Evolutionary conservation across 768 basidiomycete species (phyloP).

Genomic region (Dacryopinax primogenitus): DNA sequence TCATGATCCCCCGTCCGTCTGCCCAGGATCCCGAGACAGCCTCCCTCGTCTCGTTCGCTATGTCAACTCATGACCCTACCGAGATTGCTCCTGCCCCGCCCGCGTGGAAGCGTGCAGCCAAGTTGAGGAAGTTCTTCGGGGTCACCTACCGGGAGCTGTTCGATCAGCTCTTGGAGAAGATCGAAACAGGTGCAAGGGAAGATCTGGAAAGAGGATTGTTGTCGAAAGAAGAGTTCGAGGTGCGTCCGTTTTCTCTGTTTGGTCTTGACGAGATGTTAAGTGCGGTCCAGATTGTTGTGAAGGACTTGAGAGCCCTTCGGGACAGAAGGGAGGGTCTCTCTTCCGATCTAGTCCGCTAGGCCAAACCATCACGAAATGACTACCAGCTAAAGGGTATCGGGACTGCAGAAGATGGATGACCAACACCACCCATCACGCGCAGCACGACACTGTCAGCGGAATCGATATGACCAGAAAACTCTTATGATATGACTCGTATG

Average conservation of each 20-base stretch:
- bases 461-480: background rate
- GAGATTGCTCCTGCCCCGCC: background rate
- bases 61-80: background rate
- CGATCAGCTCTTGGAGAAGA: slow-evolving; percentile 1
- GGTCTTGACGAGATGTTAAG: background rate
- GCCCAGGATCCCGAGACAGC: background rate
- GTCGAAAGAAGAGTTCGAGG: background rate
- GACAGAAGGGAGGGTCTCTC: slow-evolving; percentile 5
- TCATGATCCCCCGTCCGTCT: background rate
- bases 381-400: background rate
- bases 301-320: background rate
- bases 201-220: background rate
- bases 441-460: no score
- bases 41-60: background rate
- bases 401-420: background rate
- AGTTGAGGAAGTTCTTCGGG: slow-evolving; percentile 7
- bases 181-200: background rate
- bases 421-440: background rate
- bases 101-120: slow-evolving; percentile 1
- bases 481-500: background rate
- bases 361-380: background rate
- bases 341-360: background rate
- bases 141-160: slow-evolving; percentile 6
- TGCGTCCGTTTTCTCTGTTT: background rate
- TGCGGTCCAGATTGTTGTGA: background rate